These are phyloP conservation scores for Globisporangium paddicum DNA, from an alignment of 352 stramenopile species.

Conservation along the genomic window DNA sequence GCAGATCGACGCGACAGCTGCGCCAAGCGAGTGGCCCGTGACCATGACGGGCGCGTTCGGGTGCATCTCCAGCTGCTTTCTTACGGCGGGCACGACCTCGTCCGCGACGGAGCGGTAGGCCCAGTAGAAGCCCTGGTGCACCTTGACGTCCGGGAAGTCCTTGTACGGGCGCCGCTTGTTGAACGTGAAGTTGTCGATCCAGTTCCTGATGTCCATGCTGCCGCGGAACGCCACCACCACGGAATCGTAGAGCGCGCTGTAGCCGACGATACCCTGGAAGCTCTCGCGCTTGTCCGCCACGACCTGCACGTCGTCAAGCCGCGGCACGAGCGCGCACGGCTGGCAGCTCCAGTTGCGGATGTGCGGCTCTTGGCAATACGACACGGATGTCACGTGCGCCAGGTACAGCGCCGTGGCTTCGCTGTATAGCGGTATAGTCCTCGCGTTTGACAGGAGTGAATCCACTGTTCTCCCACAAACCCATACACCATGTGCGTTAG, in stretches of 20 bases:
- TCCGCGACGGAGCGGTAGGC: slow-evolving; percentile 58
- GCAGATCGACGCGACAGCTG: slow-evolving; percentile 64
- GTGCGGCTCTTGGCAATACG: slow-evolving; percentile 63
- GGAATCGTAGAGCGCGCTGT: slow-evolving; percentile 41
- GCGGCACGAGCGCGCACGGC: slow-evolving; percentile 56
- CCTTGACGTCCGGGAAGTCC: slow-evolving; percentile 48
- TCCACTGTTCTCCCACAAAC: neutral
- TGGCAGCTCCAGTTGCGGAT: slow-evolving; percentile 75
- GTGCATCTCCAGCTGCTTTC: slow-evolving; percentile 26
- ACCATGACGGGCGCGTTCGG: slow-evolving; percentile 49
- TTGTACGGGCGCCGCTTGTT: slow-evolving; percentile 65
- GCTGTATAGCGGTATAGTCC: slow-evolving; percentile 31
- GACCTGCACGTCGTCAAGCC: slow-evolving; percentile 39
- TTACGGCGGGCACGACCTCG: slow-evolving; percentile 39
- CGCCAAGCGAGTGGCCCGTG: slow-evolving; percentile 72
- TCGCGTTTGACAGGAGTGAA: neutral
- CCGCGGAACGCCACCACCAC: slow-evolving; percentile 77
- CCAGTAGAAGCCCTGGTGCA: slow-evolving; percentile 83
- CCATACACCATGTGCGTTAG: neutral
- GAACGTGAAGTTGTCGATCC: slow-evolving; percentile 85
- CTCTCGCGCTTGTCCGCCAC: slow-evolving; percentile 68
- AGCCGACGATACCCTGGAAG: slow-evolving; percentile 80
- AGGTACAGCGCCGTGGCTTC: slow-evolving; percentile 66
- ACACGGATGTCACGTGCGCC: slow-evolving; percentile 69
- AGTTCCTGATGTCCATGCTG: slow-evolving; percentile 81